A percentile compares a stretch with the other conserved stretches of the same genome.
Evolutionary conservation across 2,329 filamentous ascomycete species (phyloP).

Genomic region (Colletotrichum nymphaeae): DNA sequence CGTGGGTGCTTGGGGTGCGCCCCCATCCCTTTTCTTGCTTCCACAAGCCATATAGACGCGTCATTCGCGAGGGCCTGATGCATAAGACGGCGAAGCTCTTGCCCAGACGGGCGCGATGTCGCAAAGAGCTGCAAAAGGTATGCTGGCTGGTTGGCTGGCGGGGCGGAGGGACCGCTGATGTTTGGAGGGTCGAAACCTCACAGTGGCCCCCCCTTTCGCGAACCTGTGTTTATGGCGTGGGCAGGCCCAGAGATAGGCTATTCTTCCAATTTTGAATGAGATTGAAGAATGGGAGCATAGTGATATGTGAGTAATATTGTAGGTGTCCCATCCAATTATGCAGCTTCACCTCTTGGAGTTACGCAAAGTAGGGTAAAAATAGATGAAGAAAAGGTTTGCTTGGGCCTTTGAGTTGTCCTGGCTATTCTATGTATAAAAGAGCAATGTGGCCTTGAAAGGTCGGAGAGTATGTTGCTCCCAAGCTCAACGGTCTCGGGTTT

Average conservation of each 20-base stretch:
- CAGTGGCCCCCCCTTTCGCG: background rate
- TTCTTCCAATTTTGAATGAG: background rate
- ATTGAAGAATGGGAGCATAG: background rate
- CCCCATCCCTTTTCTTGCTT: background rate
- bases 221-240: background rate
- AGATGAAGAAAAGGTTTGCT: background rate
- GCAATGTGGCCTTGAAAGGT: background rate
- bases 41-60: too few species aligned
- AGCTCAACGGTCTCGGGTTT: background rate
- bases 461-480: background rate
- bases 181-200: too few species aligned
- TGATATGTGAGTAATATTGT: background rate
- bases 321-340: background rate
- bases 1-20: too few species aligned
- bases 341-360: background rate
- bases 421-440: background rate
- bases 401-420: background rate
- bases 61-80: too few species aligned
- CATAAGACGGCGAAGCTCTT: too few species aligned
- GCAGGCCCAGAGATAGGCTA: background rate
- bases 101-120: too few species aligned
- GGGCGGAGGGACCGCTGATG: too few species aligned
- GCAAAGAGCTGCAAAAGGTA: too few species aligned
- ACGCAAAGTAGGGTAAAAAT: background rate
- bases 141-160: too few species aligned